Conservation (phyloP, 768 basidiomycete species). For the Lanmaoa rubissima region DNA sequence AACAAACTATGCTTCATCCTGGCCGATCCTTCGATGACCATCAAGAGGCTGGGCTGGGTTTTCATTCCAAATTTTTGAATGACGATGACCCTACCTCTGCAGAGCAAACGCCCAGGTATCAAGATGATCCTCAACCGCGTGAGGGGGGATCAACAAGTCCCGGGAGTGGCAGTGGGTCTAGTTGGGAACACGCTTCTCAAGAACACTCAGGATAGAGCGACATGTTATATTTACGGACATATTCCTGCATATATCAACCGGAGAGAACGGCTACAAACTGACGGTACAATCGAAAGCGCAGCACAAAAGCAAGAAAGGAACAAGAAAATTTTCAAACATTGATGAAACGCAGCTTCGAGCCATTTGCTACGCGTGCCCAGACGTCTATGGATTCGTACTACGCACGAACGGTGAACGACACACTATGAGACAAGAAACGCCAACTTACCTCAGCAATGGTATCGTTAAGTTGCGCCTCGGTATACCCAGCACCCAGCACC, state of each 20-base stretch:
- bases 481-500: slow-evolving; percentile 84
- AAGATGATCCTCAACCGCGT: slow-evolving; percentile 50
- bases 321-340: slow-evolving; percentile 16
- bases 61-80: slow-evolving; percentile 81
- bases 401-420: slow-evolving; percentile 9
- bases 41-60: slow-evolving; percentile 44
- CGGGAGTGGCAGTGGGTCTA: slow-evolving; percentile 49
- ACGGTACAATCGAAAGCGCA: slow-evolving; percentile 15
- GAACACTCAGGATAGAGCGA: slow-evolving; percentile 25
- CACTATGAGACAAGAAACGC: not conserved
- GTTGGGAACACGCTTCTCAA: slow-evolving; percentile 72
- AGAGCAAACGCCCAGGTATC: slow-evolving; percentile 36
- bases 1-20: slow-evolving; percentile 59
- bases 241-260: slow-evolving; percentile 20
- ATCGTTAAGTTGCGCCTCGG: slow-evolving; percentile 86
- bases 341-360: slow-evolving; percentile 75
- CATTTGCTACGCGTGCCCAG: slow-evolving; percentile 79
- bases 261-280: slow-evolving; percentile 7
- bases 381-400: slow-evolving; percentile 89
- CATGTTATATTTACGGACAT: slow-evolving; percentile 20
- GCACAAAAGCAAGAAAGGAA: not conserved
- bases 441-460: slow-evolving; percentile 72
- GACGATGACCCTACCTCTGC: slow-evolving; percentile 60
- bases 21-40: slow-evolving; percentile 34
- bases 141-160: slow-evolving; percentile 30